These are phyloP conservation scores for Filosporella fistucella DNA, from an alignment of 495 filamentous ascomycete genomes.

Conservation along the genomic window DNA sequence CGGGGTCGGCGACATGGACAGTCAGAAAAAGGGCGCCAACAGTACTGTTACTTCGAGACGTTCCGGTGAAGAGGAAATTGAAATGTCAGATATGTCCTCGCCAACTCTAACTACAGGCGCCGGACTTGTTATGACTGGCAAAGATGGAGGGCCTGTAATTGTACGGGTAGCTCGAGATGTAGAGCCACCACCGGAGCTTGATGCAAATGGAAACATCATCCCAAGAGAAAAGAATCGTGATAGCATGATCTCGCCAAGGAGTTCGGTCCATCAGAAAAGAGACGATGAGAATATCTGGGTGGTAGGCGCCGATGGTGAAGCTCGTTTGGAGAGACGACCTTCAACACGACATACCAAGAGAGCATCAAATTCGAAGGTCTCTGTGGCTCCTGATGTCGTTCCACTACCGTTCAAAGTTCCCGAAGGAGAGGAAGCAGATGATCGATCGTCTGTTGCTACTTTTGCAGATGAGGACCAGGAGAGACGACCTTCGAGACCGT, in stretches of 20 bases:
- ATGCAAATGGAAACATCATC: constrained; percentile 13
- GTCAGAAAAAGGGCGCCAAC: constrained; percentile 41
- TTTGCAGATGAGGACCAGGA: constrained; percentile 50
- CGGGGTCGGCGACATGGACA: constrained; percentile 46
- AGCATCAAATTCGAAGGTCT: constrained; percentile 12
- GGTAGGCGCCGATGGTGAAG: constrained; percentile 26
- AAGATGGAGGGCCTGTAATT: constrained; percentile 26
- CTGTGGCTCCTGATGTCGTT: constrained; percentile 36
- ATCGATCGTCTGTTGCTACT: constrained; percentile 56
- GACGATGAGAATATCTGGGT: constrained; percentile 32
- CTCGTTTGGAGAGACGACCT: constrained; percentile 18
- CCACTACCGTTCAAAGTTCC: constrained; percentile 60
- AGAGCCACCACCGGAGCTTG: constrained; percentile 11
- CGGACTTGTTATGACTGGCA: constrained; percentile 28
- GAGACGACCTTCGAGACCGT: constrained; percentile 25
- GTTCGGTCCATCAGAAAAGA: background rate
- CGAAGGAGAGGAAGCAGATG: constrained; percentile 37
- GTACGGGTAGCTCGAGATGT: constrained; percentile 36
- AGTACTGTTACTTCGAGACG: constrained; percentile 27
- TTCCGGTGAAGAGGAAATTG: constrained; percentile 27
- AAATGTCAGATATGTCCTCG: constrained; percentile 29
- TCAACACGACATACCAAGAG: constrained; percentile 15
- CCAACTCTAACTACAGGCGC: constrained; percentile 24
- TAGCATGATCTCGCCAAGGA: constrained; percentile 7
- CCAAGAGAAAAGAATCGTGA: constrained; percentile 19